These are phyloP conservation scores for Solanum appendiculatum DNA, from an alignment of 257 asterid species.

Conservation along the genomic window DNA sequence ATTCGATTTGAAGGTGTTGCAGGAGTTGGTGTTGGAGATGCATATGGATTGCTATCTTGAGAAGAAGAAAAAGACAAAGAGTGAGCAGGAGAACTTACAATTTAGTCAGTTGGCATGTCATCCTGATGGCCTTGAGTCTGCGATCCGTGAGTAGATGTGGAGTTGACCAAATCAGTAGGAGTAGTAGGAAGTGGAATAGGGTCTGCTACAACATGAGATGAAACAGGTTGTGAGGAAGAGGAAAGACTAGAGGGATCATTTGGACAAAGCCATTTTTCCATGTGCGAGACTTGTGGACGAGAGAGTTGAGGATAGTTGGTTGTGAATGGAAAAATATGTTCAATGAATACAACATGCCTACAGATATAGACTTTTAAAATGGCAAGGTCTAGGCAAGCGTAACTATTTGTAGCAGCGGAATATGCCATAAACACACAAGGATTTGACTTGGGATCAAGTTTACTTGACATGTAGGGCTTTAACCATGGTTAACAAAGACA, in stretches of 20 bases:
- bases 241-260: neutral
- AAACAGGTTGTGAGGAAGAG: neutral
- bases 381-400: neutral
- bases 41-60: neutral
- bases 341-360: neutral
- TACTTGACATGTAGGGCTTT: neutral
- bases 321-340: neutral
- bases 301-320: neutral
- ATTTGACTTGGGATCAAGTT: neutral
- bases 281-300: neutral
- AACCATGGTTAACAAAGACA: neutral
- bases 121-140: neutral
- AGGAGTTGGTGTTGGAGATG: neutral
- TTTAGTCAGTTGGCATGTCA: neutral
- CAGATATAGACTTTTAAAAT: neutral
- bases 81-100: neutral
- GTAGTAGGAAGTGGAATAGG: neutral
- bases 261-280: neutral
- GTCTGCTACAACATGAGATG: neutral
- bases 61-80: neutral
- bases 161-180: neutral
- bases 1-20: neutral
- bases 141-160: neutral
- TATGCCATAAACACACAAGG: neutral
- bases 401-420: neutral